These are phyloP conservation scores for Saitoella complicata DNA, from an alignment of 805 yeast genomes.

Conservation along the genomic window DNA sequence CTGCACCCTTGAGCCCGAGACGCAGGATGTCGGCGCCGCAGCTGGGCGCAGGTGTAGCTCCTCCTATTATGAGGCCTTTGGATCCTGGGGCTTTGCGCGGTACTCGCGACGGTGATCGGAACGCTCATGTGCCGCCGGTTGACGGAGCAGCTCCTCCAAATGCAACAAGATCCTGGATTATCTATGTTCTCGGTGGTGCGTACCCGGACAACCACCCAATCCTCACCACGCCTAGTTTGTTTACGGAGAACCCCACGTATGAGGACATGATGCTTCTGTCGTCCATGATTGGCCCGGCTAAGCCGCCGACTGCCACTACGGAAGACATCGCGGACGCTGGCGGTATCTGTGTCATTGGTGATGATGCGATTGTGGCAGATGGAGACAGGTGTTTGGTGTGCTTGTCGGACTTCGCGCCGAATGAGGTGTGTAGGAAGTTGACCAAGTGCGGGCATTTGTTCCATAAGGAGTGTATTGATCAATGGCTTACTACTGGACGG, in stretches of 20 bases:
- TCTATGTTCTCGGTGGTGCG: constrained; percentile 43
- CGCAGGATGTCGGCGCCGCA: background rate
- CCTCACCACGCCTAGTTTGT: constrained; percentile 30
- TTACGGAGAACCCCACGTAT: constrained; percentile 34
- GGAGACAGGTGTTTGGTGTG: constrained; percentile 37
- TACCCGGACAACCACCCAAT: constrained; percentile 35
- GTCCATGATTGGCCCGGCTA: constrained; percentile 31
- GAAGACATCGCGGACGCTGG: constrained; percentile 28
- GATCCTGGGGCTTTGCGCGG: constrained; percentile 1
- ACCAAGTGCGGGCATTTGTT: constrained; percentile 33
- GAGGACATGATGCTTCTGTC: constrained; percentile 35
- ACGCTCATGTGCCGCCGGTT: background rate
- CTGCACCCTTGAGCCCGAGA: background rate
- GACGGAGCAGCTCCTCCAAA: constrained; percentile 4
- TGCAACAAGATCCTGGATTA: constrained; percentile 36
- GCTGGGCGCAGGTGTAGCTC: background rate
- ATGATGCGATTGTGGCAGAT: constrained; percentile 1
- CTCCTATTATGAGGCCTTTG: background rate
- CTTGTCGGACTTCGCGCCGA: constrained; percentile 30
- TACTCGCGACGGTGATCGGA: background rate
- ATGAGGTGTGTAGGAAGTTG: constrained; percentile 33
- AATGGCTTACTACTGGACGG: constrained; percentile 35
- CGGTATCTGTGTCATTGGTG: constrained; percentile 18
- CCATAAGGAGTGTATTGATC: constrained; percentile 40
- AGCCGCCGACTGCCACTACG: constrained; percentile 28